Evolutionary conservation across 2,329 filamentous ascomycete genomes (phyloP).

Genomic region (Penicillium italicum): DNA sequence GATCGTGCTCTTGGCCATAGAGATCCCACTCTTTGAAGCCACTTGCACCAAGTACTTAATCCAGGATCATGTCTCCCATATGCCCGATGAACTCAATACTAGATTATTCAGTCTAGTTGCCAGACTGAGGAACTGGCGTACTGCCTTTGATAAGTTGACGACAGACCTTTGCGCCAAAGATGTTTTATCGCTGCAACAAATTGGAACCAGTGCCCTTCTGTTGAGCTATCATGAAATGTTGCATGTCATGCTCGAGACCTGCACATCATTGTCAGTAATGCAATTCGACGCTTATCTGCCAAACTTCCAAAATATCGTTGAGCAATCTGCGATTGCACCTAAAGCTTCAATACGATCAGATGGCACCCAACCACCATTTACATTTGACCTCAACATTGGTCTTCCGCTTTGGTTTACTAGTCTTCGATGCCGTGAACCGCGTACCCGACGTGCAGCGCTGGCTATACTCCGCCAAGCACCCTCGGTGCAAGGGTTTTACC

Average conservation of each 20-base stretch:
- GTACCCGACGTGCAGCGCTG: conserved; percentile 28
- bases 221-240: conserved; percentile 25
- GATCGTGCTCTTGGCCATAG: conserved; percentile 23
- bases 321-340: conserved; percentile 24
- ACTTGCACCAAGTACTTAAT: conserved; percentile 18
- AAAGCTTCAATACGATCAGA: conserved; percentile 18
- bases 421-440: conserved; percentile 33
- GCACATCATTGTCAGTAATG: conserved; percentile 18
- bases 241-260: conserved; percentile 22
- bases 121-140: conserved; percentile 23
- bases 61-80: background rate
- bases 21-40: conserved; percentile 24
- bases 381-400: conserved; percentile 31
- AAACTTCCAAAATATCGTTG: conserved; percentile 28
- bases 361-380: conserved; percentile 29
- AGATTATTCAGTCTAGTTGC: conserved; percentile 15
- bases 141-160: conserved; percentile 21
- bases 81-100: conserved; percentile 15
- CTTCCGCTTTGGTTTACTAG: conserved; percentile 33
- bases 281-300: conserved; percentile 22
- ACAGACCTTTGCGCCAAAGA: background rate
- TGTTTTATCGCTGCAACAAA: conserved; percentile 14
- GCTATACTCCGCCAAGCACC: conserved; percentile 24
- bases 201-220: conserved; percentile 22
- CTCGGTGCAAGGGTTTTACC: conserved; percentile 29